phyloP scores from a whole-genome alignment of 2,329 filamentous ascomycete species.

The Colletotrichum sp. region DNA sequence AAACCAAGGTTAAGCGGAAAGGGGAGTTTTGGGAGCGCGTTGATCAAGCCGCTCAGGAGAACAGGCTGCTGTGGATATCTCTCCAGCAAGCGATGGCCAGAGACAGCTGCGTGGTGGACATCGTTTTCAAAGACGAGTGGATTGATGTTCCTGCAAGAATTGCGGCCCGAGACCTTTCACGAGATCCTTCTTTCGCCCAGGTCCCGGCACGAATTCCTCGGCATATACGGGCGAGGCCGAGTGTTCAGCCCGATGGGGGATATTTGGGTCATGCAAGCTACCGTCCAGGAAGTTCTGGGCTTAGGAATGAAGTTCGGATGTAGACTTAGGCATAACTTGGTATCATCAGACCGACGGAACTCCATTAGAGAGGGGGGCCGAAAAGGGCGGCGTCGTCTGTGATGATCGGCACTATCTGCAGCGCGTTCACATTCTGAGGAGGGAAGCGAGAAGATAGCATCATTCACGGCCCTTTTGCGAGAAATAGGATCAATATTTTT shows the following conservation, averaged over 20 bases:
- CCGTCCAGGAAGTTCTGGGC: not conserved
- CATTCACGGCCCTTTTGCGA: not conserved
- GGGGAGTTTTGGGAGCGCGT: constrained; percentile 9
- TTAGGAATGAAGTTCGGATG: constrained; percentile 2
- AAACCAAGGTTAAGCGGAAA: not conserved
- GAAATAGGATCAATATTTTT: not conserved
- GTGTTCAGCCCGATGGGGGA: not conserved
- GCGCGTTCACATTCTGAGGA: not conserved
- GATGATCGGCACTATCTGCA: not conserved
- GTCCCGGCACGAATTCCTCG: not conserved
- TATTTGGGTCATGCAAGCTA: not conserved
- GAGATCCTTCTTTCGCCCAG: not conserved
- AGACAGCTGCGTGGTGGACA: constrained; percentile 15
- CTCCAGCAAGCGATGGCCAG: constrained; percentile 15
- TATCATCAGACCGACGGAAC: not conserved
- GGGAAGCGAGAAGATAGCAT: not conserved
- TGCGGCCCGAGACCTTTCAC: not conserved
- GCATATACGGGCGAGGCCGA: not conserved
- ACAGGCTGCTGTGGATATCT: constrained; percentile 7
- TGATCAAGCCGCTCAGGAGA: not conserved
- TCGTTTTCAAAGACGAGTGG: constrained; percentile 5
- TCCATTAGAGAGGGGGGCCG: not conserved
- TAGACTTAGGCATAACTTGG: not conserved
- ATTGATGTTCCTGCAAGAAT: not conserved
- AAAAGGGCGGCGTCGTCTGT: not conserved